phyloP scores from a whole-genome alignment of 768 basidiomycete species.

The Tricholoma sp. region DNA sequence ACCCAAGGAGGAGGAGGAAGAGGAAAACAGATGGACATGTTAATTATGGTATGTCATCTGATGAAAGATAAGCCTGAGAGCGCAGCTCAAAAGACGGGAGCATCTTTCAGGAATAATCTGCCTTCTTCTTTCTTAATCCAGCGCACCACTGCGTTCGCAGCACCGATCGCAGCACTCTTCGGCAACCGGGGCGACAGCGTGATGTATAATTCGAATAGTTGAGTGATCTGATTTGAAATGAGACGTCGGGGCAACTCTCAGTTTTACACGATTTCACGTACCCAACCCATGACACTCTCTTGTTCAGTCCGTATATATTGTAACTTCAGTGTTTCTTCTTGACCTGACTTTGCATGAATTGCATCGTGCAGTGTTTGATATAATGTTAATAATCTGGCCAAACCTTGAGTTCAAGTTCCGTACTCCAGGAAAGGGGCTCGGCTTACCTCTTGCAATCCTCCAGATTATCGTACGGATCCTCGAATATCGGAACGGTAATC shows the following conservation, averaged over 20 bases:
- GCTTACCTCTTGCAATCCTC: slow-evolving; percentile 58
- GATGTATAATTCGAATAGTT: slow-evolving; percentile 89
- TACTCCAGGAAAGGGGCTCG: neutral
- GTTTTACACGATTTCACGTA: slow-evolving; percentile 31
- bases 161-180: slow-evolving; percentile 81
- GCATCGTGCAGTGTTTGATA: slow-evolving; percentile 88
- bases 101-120: slow-evolving; percentile 78
- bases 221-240: slow-evolving; percentile 63
- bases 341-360: slow-evolving; percentile 86
- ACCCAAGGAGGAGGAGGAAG: neutral
- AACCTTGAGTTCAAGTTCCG: neutral
- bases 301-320: slow-evolving; percentile 82
- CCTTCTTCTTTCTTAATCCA: slow-evolving; percentile 92
- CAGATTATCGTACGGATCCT: slow-evolving; percentile 71
- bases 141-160: slow-evolving; percentile 82
- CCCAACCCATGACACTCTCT: slow-evolving; percentile 95
- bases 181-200: slow-evolving; percentile 77
- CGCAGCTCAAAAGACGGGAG: slow-evolving; percentile 70
- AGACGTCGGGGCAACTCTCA: neutral
- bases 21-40: neutral
- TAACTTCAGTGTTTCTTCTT: slow-evolving; percentile 74
- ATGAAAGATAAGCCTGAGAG: neutral
- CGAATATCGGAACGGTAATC: slow-evolving; percentile 79
- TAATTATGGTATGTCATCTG: neutral
- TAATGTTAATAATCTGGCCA: slow-evolving; percentile 66